Percentiles rank a stretch among this genome's conserved stretches.
phyloP scores from a whole-genome alignment of 2,329 filamentous ascomycete genomes.

The Coniochaeta sp. region DNA sequence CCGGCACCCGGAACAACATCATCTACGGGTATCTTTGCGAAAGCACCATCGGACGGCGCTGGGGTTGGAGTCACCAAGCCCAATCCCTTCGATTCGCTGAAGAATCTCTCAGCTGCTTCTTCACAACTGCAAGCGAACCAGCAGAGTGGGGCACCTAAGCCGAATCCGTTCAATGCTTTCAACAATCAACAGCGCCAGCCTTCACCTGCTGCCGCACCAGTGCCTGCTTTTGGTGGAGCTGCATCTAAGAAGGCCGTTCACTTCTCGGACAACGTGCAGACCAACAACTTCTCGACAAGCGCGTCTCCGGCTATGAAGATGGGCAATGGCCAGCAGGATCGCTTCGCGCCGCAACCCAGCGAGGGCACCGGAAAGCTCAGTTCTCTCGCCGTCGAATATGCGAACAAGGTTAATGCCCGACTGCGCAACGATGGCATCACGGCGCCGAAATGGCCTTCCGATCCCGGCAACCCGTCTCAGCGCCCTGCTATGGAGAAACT shows the following conservation, averaged over 20 bases:
- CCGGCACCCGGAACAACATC: neutral
- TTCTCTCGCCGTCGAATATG: constrained; percentile 26
- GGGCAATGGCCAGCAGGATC: neutral
- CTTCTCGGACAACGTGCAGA: constrained; percentile 4
- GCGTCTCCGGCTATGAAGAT: constrained; percentile 4
- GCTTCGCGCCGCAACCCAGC: constrained; percentile 7
- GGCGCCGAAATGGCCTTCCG: constrained; percentile 47
- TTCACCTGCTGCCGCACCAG: neutral
- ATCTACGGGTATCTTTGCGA: neutral
- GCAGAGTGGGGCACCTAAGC: neutral
- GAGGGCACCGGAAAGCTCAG: constrained; percentile 16
- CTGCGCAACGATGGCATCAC: constrained; percentile 47
- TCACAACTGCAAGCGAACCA: no score
- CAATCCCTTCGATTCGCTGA: neutral
- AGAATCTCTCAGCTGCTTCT: neutral
- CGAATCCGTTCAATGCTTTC: neutral
- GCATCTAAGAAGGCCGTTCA: constrained; percentile 1
- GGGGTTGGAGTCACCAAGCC: neutral
- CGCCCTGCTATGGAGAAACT: constrained; percentile 46
- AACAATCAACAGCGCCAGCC: neutral
- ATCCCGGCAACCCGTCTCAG: constrained; percentile 45
- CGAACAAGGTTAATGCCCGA: constrained; percentile 43
- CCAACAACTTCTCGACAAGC: constrained; percentile 5
- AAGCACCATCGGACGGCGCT: neutral
- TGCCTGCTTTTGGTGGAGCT: neutral